A percentile compares a stretch with the other conserved stretches of the same genome.
Evolutionary conservation across 2,329 filamentous ascomycete genomes (phyloP).

Genomic region (Diaporthe caulivora): DNA sequence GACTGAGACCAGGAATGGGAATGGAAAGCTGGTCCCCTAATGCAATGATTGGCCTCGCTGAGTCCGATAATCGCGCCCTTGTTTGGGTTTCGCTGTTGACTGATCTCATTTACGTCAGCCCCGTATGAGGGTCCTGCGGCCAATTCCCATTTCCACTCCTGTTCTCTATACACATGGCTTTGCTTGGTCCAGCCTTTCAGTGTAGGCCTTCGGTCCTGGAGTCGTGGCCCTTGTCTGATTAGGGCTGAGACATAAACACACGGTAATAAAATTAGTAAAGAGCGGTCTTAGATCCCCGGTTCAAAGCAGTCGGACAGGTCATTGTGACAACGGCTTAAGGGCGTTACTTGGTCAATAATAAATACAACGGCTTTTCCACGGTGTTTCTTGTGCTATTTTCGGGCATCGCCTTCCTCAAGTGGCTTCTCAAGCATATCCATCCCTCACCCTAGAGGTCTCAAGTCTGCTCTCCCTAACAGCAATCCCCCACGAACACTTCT

Average conservation of each 20-base stretch:
- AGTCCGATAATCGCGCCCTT: neutral
- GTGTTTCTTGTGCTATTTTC: neutral
- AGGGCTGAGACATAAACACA: conserved; percentile 1
- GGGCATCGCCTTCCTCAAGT: too few relatives aligned
- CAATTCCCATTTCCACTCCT: neutral
- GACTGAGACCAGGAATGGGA: too few relatives aligned
- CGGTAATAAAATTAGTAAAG: neutral
- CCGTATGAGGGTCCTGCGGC: too few relatives aligned
- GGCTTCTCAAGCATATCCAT: neutral
- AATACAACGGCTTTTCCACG: neutral
- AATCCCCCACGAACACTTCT: neutral
- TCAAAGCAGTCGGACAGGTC: neutral
- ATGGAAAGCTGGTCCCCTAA: neutral
- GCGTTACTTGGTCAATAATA: neutral
- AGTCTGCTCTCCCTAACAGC: neutral
- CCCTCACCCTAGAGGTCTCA: neutral
- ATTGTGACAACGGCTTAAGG: neutral
- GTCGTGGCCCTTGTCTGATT: neutral
- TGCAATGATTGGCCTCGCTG: neutral
- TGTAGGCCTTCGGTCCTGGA: too few relatives aligned
- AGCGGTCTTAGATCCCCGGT: neutral
- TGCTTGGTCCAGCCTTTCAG: neutral
- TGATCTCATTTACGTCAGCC: neutral
- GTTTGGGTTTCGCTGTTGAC: neutral
- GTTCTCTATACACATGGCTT: accelerated